These are phyloP conservation scores for Erysimum cheiranthoides DNA, from an alignment of 345 rosid species.

Conservation along the genomic window DNA sequence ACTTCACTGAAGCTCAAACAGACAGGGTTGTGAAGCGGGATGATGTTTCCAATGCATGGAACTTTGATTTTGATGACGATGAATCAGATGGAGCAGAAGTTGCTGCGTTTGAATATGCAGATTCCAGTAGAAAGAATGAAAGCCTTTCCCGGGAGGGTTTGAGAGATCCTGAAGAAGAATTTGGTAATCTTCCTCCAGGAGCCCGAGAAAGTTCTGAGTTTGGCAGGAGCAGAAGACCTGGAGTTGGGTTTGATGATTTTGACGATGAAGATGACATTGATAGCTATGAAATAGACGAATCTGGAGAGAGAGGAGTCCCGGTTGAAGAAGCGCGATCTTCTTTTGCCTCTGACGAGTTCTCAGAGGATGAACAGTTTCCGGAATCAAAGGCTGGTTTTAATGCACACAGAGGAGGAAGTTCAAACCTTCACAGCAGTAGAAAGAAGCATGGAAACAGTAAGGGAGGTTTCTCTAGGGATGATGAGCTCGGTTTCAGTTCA, in stretches of 20 bases:
- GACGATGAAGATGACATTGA: conserved; percentile 92
- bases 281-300: conserved; percentile 80
- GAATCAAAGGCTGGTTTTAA: conserved; percentile 52
- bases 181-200: conserved; percentile 45
- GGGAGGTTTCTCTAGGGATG: conserved; percentile 54
- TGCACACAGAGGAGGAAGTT: conserved; percentile 41
- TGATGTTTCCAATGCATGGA: conserved; percentile 91
- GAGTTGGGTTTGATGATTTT: conserved; percentile 88
- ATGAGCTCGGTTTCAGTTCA: conserved; percentile 57
- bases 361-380: conserved; percentile 52
- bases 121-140: conserved; percentile 53
- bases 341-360: conserved; percentile 48
- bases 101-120: conserved; percentile 89
- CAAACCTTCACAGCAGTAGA: conserved; percentile 38
- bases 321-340: conserved; percentile 37
- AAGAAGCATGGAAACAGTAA: conserved; percentile 46
- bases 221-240: conserved; percentile 47
- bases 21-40: conserved; percentile 55
- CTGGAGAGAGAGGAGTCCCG: conserved; percentile 45
- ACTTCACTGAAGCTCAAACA: conserved; percentile 49
- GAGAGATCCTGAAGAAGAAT: conserved; percentile 51
- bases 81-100: conserved; percentile 99
- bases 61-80: conserved; percentile 94
- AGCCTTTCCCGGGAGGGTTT: conserved; percentile 49
- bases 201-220: conserved; percentile 54